Percentiles rank a stretch among this genome's conserved stretches.
Conservation (phyloP, 2,329 filamentous ascomycete genomes). For the Sphaerulina musiva region DNA sequence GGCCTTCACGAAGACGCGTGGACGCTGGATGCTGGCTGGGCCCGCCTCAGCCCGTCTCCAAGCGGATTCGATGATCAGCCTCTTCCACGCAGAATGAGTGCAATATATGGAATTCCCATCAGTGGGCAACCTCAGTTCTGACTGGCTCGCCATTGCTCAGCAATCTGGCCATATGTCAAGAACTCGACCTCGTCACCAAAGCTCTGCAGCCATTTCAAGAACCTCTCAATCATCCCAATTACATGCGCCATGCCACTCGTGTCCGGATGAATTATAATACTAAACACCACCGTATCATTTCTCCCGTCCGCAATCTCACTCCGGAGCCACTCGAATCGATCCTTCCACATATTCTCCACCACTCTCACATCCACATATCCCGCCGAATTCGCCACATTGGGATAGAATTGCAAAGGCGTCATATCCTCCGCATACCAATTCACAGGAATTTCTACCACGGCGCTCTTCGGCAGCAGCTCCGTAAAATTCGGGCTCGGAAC, state of each 20-base stretch:
- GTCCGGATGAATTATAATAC: slow-evolving; percentile 52
- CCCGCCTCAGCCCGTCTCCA: too few relatives aligned
- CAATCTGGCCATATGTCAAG: slow-evolving; percentile 40
- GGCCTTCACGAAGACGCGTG: too few relatives aligned
- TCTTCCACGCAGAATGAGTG: too few relatives aligned
- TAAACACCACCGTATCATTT: slow-evolving; percentile 42
- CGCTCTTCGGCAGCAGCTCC: slow-evolving; percentile 26
- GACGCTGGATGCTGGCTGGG: too few relatives aligned
- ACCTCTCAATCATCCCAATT: slow-evolving; percentile 51
- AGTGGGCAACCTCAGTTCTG: not conserved
- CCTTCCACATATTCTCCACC: slow-evolving; percentile 56
- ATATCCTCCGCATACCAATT: slow-evolving; percentile 51
- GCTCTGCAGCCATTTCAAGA: slow-evolving; percentile 46
- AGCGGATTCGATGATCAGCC: too few relatives aligned
- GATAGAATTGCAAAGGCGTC: slow-evolving; percentile 45
- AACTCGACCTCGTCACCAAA: slow-evolving; percentile 44
- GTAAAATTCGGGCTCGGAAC: slow-evolving; percentile 34
- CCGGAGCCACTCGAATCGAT: slow-evolving; percentile 52
- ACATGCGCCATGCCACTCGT: slow-evolving; percentile 57
- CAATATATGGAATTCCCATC: not conserved
- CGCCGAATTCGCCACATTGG: slow-evolving; percentile 46
- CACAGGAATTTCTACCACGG: slow-evolving; percentile 44
- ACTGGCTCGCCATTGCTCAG: slow-evolving; percentile 31
- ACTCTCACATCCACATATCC: slow-evolving; percentile 53
- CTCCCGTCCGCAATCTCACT: slow-evolving; percentile 34